Percentiles rank a stretch among this genome's conserved stretches.
Conservation (phyloP, 768 basidiomycete species). For the Mycena alexandri region DNA sequence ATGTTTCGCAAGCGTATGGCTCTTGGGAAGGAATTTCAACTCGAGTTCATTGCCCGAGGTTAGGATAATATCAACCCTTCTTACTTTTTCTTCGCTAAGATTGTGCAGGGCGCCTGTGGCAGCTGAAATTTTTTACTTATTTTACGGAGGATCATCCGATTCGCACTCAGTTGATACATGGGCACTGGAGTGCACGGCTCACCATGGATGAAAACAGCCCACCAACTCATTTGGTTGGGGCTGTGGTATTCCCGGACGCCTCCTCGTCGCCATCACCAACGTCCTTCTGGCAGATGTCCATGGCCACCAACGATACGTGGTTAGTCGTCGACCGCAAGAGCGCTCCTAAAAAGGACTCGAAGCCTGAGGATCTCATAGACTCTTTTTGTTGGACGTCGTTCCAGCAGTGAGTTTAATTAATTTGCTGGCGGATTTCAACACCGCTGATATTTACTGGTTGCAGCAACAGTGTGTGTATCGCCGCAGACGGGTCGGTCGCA, state of each 20-base stretch:
- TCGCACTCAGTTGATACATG: slow-evolving; percentile 5
- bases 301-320: too few species aligned
- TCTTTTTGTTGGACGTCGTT: background rate
- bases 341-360: too few species aligned
- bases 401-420: background rate
- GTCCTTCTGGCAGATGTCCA: too few species aligned
- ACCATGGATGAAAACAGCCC: too few species aligned
- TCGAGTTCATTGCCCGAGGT: slow-evolving; percentile 30
- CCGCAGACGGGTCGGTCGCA: slow-evolving; percentile 13
- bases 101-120: slow-evolving; percentile 17
- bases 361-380: too few species aligned
- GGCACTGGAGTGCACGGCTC: slow-evolving; percentile 11
- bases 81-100: background rate
- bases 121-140: slow-evolving; percentile 19
- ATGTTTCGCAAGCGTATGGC: slow-evolving; percentile 26
- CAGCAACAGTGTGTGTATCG: slow-evolving; percentile 18
- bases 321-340: too few species aligned
- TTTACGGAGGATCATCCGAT: slow-evolving; percentile 13
- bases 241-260: too few species aligned
- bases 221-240: too few species aligned
- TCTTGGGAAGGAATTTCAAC: background rate
- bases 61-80: too few species aligned
- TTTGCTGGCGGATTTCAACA: too few species aligned
- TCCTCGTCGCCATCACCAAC: too few species aligned
- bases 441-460: background rate